These are phyloP conservation scores for Penicillium manginii DNA, from an alignment of 495 filamentous ascomycete genomes.

Conservation along the genomic window DNA sequence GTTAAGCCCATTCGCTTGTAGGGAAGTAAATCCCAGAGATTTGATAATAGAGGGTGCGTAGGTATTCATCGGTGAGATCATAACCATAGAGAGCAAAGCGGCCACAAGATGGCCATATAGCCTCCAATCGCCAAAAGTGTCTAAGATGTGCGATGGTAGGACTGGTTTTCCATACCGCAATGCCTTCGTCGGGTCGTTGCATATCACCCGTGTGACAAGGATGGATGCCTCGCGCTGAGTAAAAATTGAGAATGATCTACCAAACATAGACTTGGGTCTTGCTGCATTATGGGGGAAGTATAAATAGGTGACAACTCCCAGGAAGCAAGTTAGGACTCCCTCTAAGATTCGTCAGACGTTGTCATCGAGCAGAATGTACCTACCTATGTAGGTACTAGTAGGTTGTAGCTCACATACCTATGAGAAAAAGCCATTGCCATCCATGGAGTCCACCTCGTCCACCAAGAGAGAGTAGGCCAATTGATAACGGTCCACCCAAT, in stretches of 20 bases:
- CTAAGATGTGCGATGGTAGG: slow-evolving; percentile 3
- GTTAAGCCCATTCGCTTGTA: slow-evolving; percentile 10
- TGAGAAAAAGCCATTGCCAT: slow-evolving; percentile 13
- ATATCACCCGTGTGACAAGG: slow-evolving; percentile 3
- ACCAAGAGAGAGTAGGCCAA: slow-evolving; percentile 5
- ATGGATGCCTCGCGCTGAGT: slow-evolving; percentile 4
- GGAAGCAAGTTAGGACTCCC: slow-evolving; percentile 5
- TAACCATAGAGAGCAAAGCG: slow-evolving; percentile 7
- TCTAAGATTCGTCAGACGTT: neutral
- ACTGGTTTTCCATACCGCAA: slow-evolving; percentile 6
- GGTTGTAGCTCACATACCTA: neutral
- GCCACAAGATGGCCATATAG: slow-evolving; percentile 11
- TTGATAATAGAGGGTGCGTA: slow-evolving; percentile 9
- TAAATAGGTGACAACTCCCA: slow-evolving; percentile 3
- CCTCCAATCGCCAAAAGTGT: slow-evolving; percentile 9
- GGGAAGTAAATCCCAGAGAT: slow-evolving; percentile 4
- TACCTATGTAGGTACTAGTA: no score
- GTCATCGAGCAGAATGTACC: no score
- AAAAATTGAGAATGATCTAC: slow-evolving; percentile 5
- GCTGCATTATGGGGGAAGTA: slow-evolving; percentile 11
- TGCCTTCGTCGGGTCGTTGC: slow-evolving; percentile 9
- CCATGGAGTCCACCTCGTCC: neutral
- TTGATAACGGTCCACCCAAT: slow-evolving; percentile 8
- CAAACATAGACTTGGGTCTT: neutral
- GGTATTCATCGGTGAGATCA: slow-evolving; percentile 10